Evolutionary conservation across 331 rosid genomes (phyloP).

Genomic region (Malus hybrid): DNA sequence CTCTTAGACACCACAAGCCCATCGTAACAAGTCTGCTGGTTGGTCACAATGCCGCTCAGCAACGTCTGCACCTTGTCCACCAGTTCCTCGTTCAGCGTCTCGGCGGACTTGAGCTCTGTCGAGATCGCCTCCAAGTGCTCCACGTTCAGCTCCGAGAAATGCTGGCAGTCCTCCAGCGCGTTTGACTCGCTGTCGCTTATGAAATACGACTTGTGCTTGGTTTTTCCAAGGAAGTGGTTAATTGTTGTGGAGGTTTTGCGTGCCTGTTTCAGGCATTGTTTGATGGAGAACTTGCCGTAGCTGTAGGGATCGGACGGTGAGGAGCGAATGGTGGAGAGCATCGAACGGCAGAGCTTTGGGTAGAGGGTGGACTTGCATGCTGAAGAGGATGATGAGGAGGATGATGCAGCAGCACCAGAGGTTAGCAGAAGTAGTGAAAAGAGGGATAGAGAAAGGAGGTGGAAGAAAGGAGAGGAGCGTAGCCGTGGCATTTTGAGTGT

Average conservation of each 20-base stretch:
- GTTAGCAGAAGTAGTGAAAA: background rate
- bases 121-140: conserved; percentile 39
- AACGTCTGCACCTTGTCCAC: conserved; percentile 41
- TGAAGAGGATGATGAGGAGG: conserved; percentile 20
- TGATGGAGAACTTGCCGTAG: conserved; percentile 53
- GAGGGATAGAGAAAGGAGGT: background rate
- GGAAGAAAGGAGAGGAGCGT: background rate
- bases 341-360: conserved; percentile 80
- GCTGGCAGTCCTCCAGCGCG: conserved; percentile 52
- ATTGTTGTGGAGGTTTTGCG: conserved; percentile 31
- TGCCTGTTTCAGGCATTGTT: conserved; percentile 55
- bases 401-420: background rate
- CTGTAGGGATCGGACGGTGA: conserved; percentile 56
- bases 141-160: conserved; percentile 44
- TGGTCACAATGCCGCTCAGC: conserved; percentile 63
- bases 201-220: background rate
- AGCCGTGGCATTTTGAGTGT: background rate
- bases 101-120: conserved; percentile 18
- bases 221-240: conserved; percentile 16
- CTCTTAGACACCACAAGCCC: conserved; percentile 45
- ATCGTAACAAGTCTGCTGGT: conserved; percentile 67
- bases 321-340: conserved; percentile 37
- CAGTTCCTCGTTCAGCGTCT: conserved; percentile 10
- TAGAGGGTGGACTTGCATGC: conserved; percentile 51
- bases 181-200: conserved; percentile 19